Base-by-base conservation (phyloP, 108 stramenopile genomes). In the Skeletonema menzelii region DNA sequence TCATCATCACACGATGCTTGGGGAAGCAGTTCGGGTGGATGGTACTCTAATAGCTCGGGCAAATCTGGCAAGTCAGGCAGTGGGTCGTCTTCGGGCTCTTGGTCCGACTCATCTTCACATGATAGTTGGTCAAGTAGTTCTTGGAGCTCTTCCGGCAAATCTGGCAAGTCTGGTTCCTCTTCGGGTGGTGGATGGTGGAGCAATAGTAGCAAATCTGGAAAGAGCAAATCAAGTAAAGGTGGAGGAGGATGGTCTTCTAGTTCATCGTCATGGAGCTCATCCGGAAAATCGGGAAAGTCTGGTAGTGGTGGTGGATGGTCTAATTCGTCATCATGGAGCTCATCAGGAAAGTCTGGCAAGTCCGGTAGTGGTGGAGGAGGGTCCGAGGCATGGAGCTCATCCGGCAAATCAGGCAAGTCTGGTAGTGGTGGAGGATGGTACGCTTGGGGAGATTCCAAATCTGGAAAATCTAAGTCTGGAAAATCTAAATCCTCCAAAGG, bases 221-320 rank as follows among this genome's bases (percentile, higher is more conserved):
- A 30, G 60, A 46, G 70, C 46, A 71, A 71, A 47, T 62, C 70
- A 12, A 37, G 72, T 55, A 65, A 63, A 49, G 46, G 46, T n/a
- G 44, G 44, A 0, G 44, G 44, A 0, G 44, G 44, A 5, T 46
- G 44, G 44, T n/a, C 20, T 49, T 20, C 13, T 53, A 47, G 19
- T 47, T 19, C 46, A 19, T 47, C 46, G 5, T 19, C n/a, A 19
- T 47, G 46, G 46, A 37, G 35, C 35, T 37, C 35, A 37, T 37
- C 35, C 0, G 46, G 17, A 0, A 47, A 47, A 31, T 44, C 59
- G 1, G 59, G 44, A 42, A 61, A 70, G 30, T 27, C 26, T 47
- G 49, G 49, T 30, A 34, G 49, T 19, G 49, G 49, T 0, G 49
- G 49, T 0, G 44, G 44, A 5, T 46, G 44, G 44, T n/a, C 17